phyloP scores from a whole-genome alignment of 768 basidiomycete genomes.

The Hypholoma sublateritium region DNA sequence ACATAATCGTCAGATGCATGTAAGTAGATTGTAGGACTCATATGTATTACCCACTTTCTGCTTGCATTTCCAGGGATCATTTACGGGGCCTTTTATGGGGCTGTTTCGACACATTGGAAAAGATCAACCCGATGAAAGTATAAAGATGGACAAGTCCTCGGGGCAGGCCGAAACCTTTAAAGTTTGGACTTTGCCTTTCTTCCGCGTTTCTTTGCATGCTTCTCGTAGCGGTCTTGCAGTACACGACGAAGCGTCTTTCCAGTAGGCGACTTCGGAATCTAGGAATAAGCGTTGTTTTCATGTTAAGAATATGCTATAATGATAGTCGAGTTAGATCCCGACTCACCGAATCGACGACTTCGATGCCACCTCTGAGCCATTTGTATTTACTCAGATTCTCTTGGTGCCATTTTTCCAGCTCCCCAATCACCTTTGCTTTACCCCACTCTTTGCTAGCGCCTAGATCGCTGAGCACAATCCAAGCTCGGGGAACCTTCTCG shows the following conservation, averaged over 20 bases:
- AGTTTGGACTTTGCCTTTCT: conserved; percentile 30
- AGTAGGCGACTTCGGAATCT: conserved; percentile 70
- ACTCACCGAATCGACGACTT: conserved; percentile 60
- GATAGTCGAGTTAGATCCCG: too few relatives aligned
- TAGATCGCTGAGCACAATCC: conserved; percentile 63
- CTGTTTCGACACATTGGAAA: too few relatives aligned
- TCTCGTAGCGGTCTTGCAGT: conserved; percentile 60
- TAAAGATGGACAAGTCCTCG: too few relatives aligned
- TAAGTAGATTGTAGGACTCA: too few relatives aligned
- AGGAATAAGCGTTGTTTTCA: not conserved
- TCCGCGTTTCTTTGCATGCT: conserved; percentile 19
- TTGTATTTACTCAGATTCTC: conserved; percentile 72
- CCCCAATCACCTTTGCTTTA: conserved; percentile 34
- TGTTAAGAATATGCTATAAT: too few relatives aligned
- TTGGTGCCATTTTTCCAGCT: conserved; percentile 61
- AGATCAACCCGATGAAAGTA: too few relatives aligned
- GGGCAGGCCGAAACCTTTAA: conserved; percentile 10
- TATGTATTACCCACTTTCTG: too few relatives aligned
- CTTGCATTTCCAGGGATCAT: too few relatives aligned
- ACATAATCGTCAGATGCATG: too few relatives aligned
- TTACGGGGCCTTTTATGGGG: too few relatives aligned
- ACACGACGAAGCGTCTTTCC: conserved; percentile 69
- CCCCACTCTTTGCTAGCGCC: conserved; percentile 50
- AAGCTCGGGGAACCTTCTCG: conserved; percentile 76
- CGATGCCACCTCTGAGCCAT: conserved; percentile 73